Base-by-base conservation (phyloP, 1,139 yeast genomes). In the Blastobotrys arbuscula region DNA sequence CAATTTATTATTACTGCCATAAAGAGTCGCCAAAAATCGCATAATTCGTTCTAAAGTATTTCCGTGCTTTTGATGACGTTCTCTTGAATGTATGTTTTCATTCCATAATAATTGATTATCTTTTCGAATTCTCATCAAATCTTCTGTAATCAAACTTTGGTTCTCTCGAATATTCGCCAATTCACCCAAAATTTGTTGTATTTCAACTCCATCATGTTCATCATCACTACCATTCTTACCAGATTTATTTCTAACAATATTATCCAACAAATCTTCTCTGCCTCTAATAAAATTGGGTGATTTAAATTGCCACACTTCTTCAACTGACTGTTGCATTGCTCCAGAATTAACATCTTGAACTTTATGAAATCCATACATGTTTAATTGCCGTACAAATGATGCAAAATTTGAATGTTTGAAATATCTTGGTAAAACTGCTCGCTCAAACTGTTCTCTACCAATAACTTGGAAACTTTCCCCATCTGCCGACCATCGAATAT, bases 351-450 rank as follows among this genome's bases (percentile, higher is more conserved):
- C 78, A 66, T 84, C 95, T 65, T 81, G 94, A 50, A 84, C 89
- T 66, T 90, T 90, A 68, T 90, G 97, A 88, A 95, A 90, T 31
- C 96, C 97, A 63, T 90, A 90, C 94, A 90, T 89, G 67, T 90
- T 90, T 61, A 90, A 74, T 64, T 90, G 97, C 51, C 97, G 77
- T 13, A 90, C 97, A 73, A 90, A 89, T 55, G 90, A 81, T 20
- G 97, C 89, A 68, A 90, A 89, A 66, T 90, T 89, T 56, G 86
- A 84, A 66, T 90, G 97, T 65, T 89, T 90, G 73, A 88, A 90
- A 65, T 86, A 89, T 59, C 81, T 83, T 6, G 97, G 97, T 51
- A 90, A 71, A 20, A 89, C 82, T 46, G 75, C 71, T 59, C 83
- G 86, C 76, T 90, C 94, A 62, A 92, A 90, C 51, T 79, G 81